Base-by-base conservation (phyloP, 2,329 filamentous ascomycete genomes). In the Diaporthe sp. region DNA sequence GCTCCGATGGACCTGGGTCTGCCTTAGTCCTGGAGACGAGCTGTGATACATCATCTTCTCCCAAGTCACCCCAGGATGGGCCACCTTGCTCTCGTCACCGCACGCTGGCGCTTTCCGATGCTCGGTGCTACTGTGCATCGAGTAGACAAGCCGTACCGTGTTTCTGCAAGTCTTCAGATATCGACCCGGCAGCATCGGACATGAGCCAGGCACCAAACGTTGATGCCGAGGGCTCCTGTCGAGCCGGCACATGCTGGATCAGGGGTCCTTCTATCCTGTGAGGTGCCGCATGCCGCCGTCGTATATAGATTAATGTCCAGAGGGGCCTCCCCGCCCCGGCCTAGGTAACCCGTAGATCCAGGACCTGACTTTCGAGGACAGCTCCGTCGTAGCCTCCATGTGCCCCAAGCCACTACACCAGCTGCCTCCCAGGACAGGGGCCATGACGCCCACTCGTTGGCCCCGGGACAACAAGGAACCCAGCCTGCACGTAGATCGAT, bases 11-110 rank as follows among this genome's bases (percentile, higher is more conserved):
- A 13, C 19, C 34, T 22, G 44, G 44, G 22, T 19, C 46, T 51
- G 65, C 22, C 49, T 55, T n/a, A 28, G 42, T n/a, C 42, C 65
- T 69, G 65, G 34, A 55, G 31, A n/a, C 49, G 65, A 69, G 53
- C 39, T 34, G 39, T 71, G 68, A 71, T 31, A 42, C 25, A 49
- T 59, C 68, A 58, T 17, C 28, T 65, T 28, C 25, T 31, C n/a
- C 7, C 10, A 34, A 39, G 34, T 44, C 25, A 44, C 7, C 59
- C 25, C n/a, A 28, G 8, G 3, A 22, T 37, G 9, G 9, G n/a
- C 37, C 55, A 19, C 25, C 57, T 59, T 39, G 61, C 31, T 22
- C 49, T 22, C 49, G 31, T 19, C 28, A 51, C 42, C 46, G 46
- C 19, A 68, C 31, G 4, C 22, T 69, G 46, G 49, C 22, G 49